Conservation (phyloP, 2,329 filamentous ascomycete genomes). For the Colletotrichum brevisporum region DNA sequence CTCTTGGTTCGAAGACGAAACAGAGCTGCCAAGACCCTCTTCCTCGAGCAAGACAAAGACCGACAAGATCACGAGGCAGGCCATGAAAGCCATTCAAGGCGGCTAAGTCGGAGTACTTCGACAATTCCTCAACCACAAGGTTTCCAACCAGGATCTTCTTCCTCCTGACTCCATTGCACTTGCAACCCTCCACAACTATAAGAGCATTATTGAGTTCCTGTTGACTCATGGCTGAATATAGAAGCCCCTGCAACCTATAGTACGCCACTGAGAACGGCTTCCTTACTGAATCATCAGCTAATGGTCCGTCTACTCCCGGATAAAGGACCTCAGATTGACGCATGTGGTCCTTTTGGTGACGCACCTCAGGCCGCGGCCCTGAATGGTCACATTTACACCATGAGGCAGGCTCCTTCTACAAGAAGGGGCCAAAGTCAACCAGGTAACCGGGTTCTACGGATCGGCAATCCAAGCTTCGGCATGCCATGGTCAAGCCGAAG, state of each 20-base stretch:
- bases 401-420: not conserved
- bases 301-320: not conserved
- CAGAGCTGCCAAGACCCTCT: too few species aligned
- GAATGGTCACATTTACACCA: not conserved
- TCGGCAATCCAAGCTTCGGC: conserved; percentile 1
- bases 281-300: not conserved
- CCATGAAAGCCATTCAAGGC: not conserved
- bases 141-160: accelerated
- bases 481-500: not conserved
- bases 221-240: not conserved
- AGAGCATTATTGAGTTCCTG: not conserved
- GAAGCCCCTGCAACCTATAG: not conserved
- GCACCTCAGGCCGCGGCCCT: not conserved
- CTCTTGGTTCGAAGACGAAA: too few species aligned
- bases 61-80: too few species aligned
- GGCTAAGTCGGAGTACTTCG: not conserved
- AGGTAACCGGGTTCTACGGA: not conserved
- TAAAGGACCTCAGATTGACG: not conserved
- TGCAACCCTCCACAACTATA: not conserved
- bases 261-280: not conserved
- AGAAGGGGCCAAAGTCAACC: not conserved
- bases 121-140: not conserved
- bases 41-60: too few species aligned
- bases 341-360: not conserved
- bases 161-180: not conserved